Conservation (phyloP, 164 flowering plant genomes). For the Chloranthus sessilifolius region DNA sequence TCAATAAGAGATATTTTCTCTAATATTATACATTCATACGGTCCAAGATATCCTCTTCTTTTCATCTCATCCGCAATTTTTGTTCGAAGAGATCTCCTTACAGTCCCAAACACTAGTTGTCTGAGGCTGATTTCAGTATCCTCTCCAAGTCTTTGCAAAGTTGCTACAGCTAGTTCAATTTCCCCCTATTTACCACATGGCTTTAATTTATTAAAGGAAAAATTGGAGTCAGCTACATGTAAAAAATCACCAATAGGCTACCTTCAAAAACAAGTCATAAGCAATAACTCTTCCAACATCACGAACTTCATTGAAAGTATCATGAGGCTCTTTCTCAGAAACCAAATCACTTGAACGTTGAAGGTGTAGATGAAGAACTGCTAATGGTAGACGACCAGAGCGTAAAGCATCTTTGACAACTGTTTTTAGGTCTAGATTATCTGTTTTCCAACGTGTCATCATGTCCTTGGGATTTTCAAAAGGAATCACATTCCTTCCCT, state of each 20-base stretch:
- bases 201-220: constrained; percentile 14
- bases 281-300: constrained; percentile 91
- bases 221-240: not conserved
- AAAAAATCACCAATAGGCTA: constrained; percentile 22
- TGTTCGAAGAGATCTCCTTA: constrained; percentile 70
- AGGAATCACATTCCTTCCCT: constrained; percentile 32
- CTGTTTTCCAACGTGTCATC: constrained; percentile 84
- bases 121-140: constrained; percentile 72
- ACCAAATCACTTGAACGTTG: constrained; percentile 44
- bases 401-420: constrained; percentile 87
- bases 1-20: constrained; percentile 74
- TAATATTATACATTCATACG: constrained; percentile 59
- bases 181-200: constrained; percentile 67
- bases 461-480: constrained; percentile 85
- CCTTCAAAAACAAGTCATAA: constrained; percentile 92
- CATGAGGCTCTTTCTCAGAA: constrained; percentile 51
- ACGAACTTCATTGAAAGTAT: constrained; percentile 81
- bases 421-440: constrained; percentile 68
- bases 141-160: constrained; percentile 95
- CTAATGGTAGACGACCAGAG: constrained; percentile 93
- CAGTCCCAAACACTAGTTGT: constrained; percentile 77
- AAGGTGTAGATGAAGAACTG: constrained; percentile 94
- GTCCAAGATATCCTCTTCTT: constrained; percentile 61
- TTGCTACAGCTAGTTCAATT: constrained; percentile 69
- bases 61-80: constrained; percentile 74